Percentiles rank a stretch among this genome's conserved stretches.
phyloP scores from a whole-genome alignment of 768 basidiomycete species.

The Lanmaoa rubissima region DNA sequence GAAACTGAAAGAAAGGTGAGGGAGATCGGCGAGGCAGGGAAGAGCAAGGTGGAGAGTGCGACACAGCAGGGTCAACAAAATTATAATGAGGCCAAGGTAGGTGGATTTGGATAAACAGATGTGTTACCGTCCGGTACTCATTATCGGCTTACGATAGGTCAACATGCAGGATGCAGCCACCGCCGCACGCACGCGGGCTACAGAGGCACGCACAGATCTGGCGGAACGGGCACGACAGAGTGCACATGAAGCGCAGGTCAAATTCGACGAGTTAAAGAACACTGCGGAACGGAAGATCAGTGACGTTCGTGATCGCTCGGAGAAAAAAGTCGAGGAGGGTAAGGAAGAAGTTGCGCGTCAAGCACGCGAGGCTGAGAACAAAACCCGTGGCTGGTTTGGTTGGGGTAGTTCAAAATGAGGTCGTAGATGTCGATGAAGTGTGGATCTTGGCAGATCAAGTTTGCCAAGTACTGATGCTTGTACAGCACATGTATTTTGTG shows the following conservation, averaged over 20 bases:
- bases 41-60: conserved; percentile 26
- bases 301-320: conserved; percentile 26
- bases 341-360: conserved; percentile 28
- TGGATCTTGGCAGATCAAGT: not conserved
- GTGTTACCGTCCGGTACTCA: not conserved
- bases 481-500: not conserved
- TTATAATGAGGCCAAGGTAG: conserved; percentile 38
- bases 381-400: conserved; percentile 38
- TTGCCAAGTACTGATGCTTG: not conserved
- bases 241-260: conserved; percentile 25
- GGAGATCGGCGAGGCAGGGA: conserved; percentile 31
- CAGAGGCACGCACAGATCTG: conserved; percentile 26
- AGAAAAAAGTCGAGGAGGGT: conserved; percentile 28
- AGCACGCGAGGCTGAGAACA: conserved; percentile 23
- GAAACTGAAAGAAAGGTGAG: conserved; percentile 30
- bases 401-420: conserved; percentile 36
- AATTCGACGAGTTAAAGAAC: conserved; percentile 24
- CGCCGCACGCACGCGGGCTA: conserved; percentile 15
- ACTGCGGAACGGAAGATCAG: conserved; percentile 25
- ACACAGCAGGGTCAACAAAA: conserved; percentile 31
- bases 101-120: not conserved
- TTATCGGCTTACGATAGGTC: conserved; percentile 3
- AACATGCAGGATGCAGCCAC: conserved; percentile 18
- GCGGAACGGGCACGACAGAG: conserved; percentile 25
- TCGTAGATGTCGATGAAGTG: not conserved